Evolutionary conservation across 192 early-diverging fungal genomes (phyloP), one percentile per base, ranked within the genome.

Genomic region (Rhizoclosmatium sp.): DNA sequence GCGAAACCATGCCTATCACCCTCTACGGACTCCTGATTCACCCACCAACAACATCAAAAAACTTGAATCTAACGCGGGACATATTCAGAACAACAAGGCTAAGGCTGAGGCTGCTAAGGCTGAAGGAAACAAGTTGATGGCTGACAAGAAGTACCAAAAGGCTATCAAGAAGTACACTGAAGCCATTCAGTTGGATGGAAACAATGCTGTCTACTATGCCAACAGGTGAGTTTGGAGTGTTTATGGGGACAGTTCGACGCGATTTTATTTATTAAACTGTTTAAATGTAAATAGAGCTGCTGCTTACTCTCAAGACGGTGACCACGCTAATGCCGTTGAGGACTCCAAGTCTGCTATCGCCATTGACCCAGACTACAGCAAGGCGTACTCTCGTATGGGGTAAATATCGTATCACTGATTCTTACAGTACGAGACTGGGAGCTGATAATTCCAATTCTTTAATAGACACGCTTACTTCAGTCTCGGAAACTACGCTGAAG

Each of bases 161-260:
- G 97, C 98, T 66, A 94, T 98, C 73, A 86, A 86, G 47, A 85
- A 94, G 14, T 99, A 99, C 88, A 92, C 93, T 51, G 89, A 95
- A 82, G 98, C 98, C 59, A 98, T 99, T 78, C 92, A 83, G 49
- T 83, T 96, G 31, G 92, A 97, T 78, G 69, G 79, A 12, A 87
- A 87, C 70, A 96, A 95, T 78, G 95, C 97, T 40, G 94, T 99
- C n/a, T 99, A 95, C 88, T 98, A 93, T 80, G 93, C 94, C 16
- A 99, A 99, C 91, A 89, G 97, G 92, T 95, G 86, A 61, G 70
- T 9, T 80, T 14, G n/a, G 16, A 45, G 7, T 54, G 10, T 59
- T 76, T 75, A 40, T 76, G 14, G 10, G 51, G 47, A 70, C 19
- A 5, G 4, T 3, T 45, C 60, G 59, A 44, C 19, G 65, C 42